Conservation (phyloP, 2,329 filamentous ascomycete species). For the Aspergillus quadrilineatus region DNA sequence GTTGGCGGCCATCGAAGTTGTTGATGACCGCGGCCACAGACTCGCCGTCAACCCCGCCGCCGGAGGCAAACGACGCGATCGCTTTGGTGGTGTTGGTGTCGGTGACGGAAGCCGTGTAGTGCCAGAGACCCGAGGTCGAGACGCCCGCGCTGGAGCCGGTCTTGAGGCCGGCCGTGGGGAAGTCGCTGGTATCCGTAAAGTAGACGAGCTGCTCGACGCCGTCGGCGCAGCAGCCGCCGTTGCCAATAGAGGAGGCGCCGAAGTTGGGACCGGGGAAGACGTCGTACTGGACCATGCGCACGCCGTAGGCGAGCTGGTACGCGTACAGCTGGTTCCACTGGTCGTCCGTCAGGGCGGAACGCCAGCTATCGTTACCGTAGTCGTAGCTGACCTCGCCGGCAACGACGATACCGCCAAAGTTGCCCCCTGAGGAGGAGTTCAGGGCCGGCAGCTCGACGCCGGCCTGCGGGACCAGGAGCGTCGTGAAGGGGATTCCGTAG, state of each 20-base stretch:
- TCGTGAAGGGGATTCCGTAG: conserved; percentile 61
- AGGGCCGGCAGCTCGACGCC: conserved; percentile 55
- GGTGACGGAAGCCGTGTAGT: conserved; percentile 58
- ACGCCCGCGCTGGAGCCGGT: conserved; percentile 44
- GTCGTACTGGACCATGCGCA: conserved; percentile 61
- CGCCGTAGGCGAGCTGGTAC: conserved; percentile 59
- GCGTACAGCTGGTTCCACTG: conserved; percentile 59
- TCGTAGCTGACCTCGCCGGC: conserved; percentile 57
- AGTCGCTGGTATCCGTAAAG: conserved; percentile 55
- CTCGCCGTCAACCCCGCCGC: conserved; percentile 38
- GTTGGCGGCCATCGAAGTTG: conserved; percentile 56
- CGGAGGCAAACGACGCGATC: conserved; percentile 55
- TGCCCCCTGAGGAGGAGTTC: conserved; percentile 52
- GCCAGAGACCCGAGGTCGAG: conserved; percentile 55
- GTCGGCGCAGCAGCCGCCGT: conserved; percentile 47
- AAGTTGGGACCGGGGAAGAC: conserved; percentile 55
- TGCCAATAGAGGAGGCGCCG: conserved; percentile 42
- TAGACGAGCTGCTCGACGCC: conserved; percentile 54
- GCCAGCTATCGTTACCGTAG: conserved; percentile 47
- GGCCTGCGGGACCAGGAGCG: conserved; percentile 54
- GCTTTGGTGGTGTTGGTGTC: conserved; percentile 55
- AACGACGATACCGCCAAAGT: conserved; percentile 60
- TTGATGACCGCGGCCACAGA: conserved; percentile 61
- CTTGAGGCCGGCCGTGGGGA: conserved; percentile 56
- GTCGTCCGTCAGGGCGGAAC: conserved; percentile 54